phyloP scores from a whole-genome alignment of 2,329 filamentous ascomycete species.

The Colletotrichum sp. region DNA sequence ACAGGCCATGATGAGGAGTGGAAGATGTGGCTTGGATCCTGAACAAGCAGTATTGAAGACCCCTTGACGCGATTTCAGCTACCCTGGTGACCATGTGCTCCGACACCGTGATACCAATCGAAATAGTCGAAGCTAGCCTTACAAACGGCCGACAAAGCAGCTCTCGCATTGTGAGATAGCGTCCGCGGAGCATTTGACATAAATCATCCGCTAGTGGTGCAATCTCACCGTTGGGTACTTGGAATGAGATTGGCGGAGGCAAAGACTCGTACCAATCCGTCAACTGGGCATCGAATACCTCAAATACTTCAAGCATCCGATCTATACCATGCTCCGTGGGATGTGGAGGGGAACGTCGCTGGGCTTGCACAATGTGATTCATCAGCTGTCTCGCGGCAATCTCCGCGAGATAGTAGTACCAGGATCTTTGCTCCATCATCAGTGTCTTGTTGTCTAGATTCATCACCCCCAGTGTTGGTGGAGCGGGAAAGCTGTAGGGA shows the following conservation, averaged over 20 bases:
- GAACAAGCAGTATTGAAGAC: conserved; percentile 10
- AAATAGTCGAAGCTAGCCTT: conserved; percentile 8
- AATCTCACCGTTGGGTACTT: conserved; percentile 1
- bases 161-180: conserved; percentile 10
- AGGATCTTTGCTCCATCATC: conserved; percentile 15
- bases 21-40: conserved; percentile 9
- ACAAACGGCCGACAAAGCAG: conserved; percentile 13
- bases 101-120: neutral
- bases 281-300: conserved; percentile 15
- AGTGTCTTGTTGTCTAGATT: conserved; percentile 7
- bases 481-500: conserved; percentile 6
- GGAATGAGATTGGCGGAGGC: conserved; percentile 4
- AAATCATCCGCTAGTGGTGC: conserved; percentile 9
- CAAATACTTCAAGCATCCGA: conserved; percentile 17
- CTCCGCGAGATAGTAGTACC: conserved; percentile 21
- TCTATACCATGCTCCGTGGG: conserved; percentile 12
- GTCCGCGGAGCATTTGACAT: conserved; percentile 8
- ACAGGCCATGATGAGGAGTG: conserved; percentile 1
- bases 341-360: neutral
- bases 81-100: neutral
- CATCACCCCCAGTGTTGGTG: neutral
- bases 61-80: conserved; percentile 1
- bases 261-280: conserved; percentile 16
- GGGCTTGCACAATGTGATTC: conserved; percentile 5
- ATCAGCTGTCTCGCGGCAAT: conserved; percentile 11